A percentile compares a stretch with the other conserved stretches of the same genome.
These are phyloP conservation scores for Solanum bukasovii DNA, from an alignment of 257 asterid species.

Conservation along the genomic window DNA sequence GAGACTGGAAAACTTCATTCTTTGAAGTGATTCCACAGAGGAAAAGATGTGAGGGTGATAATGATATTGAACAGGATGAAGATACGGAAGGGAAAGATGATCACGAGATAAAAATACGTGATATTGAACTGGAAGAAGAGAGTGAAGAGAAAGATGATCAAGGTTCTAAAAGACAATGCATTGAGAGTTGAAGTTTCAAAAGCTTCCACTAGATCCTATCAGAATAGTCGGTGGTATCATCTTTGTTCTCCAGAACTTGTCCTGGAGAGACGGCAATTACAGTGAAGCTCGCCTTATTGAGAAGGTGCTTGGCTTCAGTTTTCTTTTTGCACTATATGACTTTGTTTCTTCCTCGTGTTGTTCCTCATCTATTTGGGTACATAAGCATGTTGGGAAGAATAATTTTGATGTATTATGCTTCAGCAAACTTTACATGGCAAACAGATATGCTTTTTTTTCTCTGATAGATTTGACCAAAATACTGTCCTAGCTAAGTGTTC, in stretches of 20 bases:
- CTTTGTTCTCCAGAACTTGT: background rate
- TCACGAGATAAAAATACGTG: constrained; percentile 25
- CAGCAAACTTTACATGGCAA: background rate
- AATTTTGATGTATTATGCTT: background rate
- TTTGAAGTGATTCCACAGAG: constrained; percentile 85
- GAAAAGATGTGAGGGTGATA: constrained; percentile 49
- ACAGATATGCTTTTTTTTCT: background rate
- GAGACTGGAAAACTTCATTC: constrained; percentile 79
- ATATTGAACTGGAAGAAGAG: constrained; percentile 14
- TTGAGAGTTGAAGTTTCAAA: constrained; percentile 13
- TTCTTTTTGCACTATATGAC: background rate
- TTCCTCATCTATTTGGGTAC: background rate
- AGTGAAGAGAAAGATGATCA: constrained; percentile 15
- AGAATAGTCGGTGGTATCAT: background rate
- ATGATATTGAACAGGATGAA: constrained; percentile 21
- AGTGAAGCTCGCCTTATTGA: background rate
- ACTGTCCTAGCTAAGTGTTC: background rate
- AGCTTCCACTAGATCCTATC: background rate
- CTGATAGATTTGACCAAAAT: background rate
- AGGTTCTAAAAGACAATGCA: constrained; percentile 45
- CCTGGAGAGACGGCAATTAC: background rate
- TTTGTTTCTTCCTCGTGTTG: background rate
- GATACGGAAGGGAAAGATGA: constrained; percentile 12
- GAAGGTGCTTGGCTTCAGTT: background rate
- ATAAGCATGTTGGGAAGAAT: background rate